Evolutionary conservation across 2,329 filamentous ascomycete species (phyloP), one percentile per base, ranked within the genome.

Genomic region (Huntiella savannae): DNA sequence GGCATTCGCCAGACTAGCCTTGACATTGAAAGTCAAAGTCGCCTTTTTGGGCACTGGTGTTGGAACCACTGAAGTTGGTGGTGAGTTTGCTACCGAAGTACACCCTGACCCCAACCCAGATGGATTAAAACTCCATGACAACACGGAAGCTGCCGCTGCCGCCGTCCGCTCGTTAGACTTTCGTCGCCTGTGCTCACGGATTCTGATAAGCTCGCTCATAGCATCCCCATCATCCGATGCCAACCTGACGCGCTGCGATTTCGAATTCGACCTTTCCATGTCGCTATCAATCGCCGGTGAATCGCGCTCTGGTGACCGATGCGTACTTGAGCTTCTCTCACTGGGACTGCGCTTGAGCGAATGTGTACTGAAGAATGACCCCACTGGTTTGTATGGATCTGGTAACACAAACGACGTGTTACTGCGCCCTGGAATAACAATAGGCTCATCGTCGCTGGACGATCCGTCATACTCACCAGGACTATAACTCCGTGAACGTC

Each of bases 361-460:
- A 32, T 37, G 22, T 28, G 22, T 28, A n/a, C 19, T 45, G 5
- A 69, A 67, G 16, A 69, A 65, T 38, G 67, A 64, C 1, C 63
- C 63, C 2, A 66, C 63, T 3, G 70, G 67, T 50, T 66, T 68
- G 28, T 63, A 59, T 1, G 71, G 69, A 46, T 73, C 69, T 0
- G 71, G 71, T 5, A 75, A 58, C 2, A 66, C 69, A 56, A 77
- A 78, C 1, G 61, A 63, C 3, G 64, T 63, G 50, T 67, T 72
- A 28, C 22, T 28, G 38, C 73, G 66, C 55, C 73, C 77, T 28
- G 75, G 74, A 35, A 79, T 73, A 43, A 78, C 67, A 50, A 79
- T 78, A 10, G 72, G 73, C 48, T 79, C 75, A 46, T 79, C 75
- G 51, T 79, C 75, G 3, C 68, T 68, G 0, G 73, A 77, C 1